These are phyloP conservation scores for Aspergillus carlsbadensis DNA, from an alignment of 495 filamentous ascomycete species.

Conservation along the genomic window DNA sequence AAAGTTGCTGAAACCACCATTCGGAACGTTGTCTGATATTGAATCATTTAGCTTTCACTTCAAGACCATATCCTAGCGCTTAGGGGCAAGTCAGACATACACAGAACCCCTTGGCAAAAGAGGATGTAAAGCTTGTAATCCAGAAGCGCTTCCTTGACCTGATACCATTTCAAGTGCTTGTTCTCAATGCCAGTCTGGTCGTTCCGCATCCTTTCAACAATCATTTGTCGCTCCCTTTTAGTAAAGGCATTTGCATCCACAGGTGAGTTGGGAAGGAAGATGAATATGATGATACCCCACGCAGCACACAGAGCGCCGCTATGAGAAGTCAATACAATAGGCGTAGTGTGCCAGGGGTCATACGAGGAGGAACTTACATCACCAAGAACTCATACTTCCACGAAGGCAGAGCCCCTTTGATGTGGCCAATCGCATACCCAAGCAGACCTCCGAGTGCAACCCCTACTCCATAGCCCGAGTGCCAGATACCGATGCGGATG, in stretches of 20 bases:
- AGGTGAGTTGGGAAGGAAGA: constrained; percentile 62
- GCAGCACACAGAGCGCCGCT: constrained; percentile 54
- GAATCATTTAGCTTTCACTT: background rate
- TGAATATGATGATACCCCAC: constrained; percentile 59
- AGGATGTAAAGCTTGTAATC: constrained; percentile 66
- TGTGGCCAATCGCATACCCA: constrained; percentile 58
- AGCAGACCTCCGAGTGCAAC: constrained; percentile 59
- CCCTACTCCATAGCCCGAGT: constrained; percentile 57
- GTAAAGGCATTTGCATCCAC: constrained; percentile 59
- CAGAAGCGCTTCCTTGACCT: constrained; percentile 55
- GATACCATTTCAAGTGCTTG: constrained; percentile 56
- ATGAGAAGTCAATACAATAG: background rate
- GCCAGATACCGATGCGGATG: constrained; percentile 59
- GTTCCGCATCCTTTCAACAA: constrained; percentile 55
- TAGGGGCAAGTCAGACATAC: background rate
- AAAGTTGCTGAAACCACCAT: constrained; percentile 58
- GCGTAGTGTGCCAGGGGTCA: background rate
- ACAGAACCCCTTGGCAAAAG: constrained; percentile 52
- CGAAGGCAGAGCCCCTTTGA: constrained; percentile 49
- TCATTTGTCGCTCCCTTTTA: constrained; percentile 54
- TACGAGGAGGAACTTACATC: constrained; percentile 26
- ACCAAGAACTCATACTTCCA: constrained; percentile 59
- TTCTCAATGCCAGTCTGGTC: constrained; percentile 69
- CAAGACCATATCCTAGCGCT: no score
- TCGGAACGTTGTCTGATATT: constrained; percentile 33